phyloP scores from a whole-genome alignment of 495 filamentous ascomycete genomes.

The Echria macrotheca region DNA sequence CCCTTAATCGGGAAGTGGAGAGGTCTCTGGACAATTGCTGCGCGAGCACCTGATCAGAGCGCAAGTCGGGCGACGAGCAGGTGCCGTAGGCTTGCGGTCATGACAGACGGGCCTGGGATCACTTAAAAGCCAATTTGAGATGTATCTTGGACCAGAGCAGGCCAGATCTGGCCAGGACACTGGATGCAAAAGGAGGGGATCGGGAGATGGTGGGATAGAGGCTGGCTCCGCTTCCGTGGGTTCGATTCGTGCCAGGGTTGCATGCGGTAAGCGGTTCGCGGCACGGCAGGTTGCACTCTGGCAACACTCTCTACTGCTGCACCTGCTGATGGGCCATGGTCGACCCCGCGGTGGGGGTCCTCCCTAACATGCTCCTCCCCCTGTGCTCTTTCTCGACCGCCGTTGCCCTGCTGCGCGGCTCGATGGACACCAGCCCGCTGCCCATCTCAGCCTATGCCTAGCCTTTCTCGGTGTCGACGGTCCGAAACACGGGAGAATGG shows the following conservation, averaged over 20 bases:
- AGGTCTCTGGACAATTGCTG: neutral
- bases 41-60: conserved; percentile 7
- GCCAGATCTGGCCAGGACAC: neutral
- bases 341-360: conserved; percentile 13
- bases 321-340: conserved; percentile 7
- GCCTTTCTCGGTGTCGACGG: conserved; percentile 44
- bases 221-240: conserved; percentile 1
- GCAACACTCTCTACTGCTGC: neutral
- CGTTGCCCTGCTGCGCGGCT: conserved; percentile 11
- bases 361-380: neutral
- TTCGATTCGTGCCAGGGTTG: conserved; percentile 1
- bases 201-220: neutral
- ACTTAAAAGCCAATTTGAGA: no score
- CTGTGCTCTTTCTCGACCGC: neutral
- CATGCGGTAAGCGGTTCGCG: conserved; percentile 4
- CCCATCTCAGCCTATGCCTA: conserved; percentile 31
- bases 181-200: no score
- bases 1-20: conserved; percentile 4
- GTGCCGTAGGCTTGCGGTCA: no score
- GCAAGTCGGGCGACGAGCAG: no score
- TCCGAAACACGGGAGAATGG: conserved; percentile 44
- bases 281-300: neutral
- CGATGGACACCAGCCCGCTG: conserved; percentile 11
- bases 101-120: no score
- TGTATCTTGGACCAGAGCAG: no score